Evolutionary conservation across 139 green algal species (phyloP).

Genomic region (Coccomyxa sp.): DNA sequence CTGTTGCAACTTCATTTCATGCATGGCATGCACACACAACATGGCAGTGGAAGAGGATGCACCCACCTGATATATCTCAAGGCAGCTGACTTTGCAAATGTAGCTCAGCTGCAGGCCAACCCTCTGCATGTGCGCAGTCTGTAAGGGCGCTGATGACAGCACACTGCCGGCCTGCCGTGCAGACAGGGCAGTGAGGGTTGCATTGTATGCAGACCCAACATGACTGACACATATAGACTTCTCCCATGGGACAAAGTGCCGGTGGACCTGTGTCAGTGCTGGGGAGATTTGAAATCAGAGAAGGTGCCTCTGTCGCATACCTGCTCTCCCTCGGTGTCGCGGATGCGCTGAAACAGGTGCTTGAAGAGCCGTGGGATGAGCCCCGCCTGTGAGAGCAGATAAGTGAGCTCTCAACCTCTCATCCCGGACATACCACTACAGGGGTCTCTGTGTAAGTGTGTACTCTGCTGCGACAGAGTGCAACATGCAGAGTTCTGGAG

Average conservation of each 20-base stretch:
- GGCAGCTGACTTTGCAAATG: constrained; percentile 32
- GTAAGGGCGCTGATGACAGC: not conserved
- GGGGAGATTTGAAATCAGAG: no score
- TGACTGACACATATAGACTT: no score
- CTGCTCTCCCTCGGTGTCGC: constrained; percentile 6
- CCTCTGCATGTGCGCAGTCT: constrained; percentile 5
- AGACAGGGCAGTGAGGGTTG: not conserved
- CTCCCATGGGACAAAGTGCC: no score
- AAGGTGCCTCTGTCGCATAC: no score
- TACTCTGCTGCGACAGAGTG: no score
- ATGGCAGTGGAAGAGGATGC: not conserved
- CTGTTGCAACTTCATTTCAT: not conserved
- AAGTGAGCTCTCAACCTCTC: no score
- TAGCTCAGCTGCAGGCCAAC: constrained; percentile 10
- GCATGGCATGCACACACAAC: not conserved
- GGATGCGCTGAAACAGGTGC: constrained; percentile 23
- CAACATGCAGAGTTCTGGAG: no score
- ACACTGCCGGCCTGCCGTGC: not conserved
- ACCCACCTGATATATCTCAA: constrained; percentile 85
- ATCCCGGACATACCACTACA: no score
- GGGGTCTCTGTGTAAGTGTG: no score
- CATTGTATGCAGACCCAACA: no score
- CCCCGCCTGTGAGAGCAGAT: constrained; percentile 18
- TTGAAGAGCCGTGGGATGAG: constrained; percentile 21
- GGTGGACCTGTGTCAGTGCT: no score